These are phyloP conservation scores for Aristolochia californica DNA, from an alignment of 164 flowering plant species.

Conservation along the genomic window DNA sequence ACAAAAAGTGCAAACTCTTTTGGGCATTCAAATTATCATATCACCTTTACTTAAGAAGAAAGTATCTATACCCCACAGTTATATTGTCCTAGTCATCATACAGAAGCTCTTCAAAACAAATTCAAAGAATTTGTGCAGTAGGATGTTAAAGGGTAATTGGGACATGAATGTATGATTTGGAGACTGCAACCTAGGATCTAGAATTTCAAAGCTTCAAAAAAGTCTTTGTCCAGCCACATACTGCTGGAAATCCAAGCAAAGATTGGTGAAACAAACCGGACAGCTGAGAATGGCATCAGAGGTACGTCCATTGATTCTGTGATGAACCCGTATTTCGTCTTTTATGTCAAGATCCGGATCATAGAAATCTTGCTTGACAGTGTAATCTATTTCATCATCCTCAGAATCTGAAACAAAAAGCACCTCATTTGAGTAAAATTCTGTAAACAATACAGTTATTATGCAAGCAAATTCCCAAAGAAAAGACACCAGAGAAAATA, in stretches of 20 bases:
- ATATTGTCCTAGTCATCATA: too few relatives aligned
- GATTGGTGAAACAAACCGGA: conserved; percentile 86
- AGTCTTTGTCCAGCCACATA: conserved; percentile 14
- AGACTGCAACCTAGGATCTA: not conserved
- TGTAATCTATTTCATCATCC: conserved; percentile 79
- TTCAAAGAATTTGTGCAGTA: too few relatives aligned
- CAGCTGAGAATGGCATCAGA: conserved; percentile 87
- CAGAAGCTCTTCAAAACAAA: too few relatives aligned
- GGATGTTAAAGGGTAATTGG: not conserved
- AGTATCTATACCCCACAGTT: too few relatives aligned
- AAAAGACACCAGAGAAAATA: too few relatives aligned
- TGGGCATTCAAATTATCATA: too few relatives aligned
- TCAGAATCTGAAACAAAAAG: conserved; percentile 42
- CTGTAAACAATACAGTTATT: too few relatives aligned
- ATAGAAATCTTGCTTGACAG: conserved; percentile 70
- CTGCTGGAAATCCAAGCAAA: conserved; percentile 82
- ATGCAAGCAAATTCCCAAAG: too few relatives aligned
- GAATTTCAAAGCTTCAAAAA: not conserved
- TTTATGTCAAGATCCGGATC: conserved; percentile 57
- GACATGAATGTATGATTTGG: too few relatives aligned
- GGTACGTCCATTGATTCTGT: conserved; percentile 37
- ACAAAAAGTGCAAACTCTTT: too few relatives aligned
- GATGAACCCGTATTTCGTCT: conserved; percentile 61
- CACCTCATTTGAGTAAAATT: too few relatives aligned
- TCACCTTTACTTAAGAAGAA: too few relatives aligned